These are phyloP conservation scores for Trichoderma atroviride DNA, from an alignment of 2,329 filamentous ascomycete genomes.

Conservation along the genomic window DNA sequence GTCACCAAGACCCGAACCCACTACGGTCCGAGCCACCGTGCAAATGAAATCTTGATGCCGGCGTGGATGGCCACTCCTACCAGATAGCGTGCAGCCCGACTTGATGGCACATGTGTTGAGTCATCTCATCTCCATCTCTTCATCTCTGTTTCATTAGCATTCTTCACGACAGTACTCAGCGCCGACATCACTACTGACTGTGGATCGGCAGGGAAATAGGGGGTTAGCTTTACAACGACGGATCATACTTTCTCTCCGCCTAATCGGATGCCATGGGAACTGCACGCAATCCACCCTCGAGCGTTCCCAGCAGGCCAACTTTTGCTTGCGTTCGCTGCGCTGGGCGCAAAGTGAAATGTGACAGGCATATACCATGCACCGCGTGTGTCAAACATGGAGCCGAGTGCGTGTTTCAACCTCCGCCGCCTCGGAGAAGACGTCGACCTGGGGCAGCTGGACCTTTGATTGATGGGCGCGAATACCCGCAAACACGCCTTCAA, in stretches of 20 bases:
- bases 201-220: not conserved
- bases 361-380: slow-evolving; percentile 7
- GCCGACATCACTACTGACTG: not conserved
- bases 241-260: not conserved
- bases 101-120: not conserved
- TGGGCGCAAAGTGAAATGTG: not conserved
- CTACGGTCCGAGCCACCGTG: not conserved
- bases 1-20: not conserved
- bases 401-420: slow-evolving; percentile 14
- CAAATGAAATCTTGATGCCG: not conserved
- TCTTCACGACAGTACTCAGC: not conserved
- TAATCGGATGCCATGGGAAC: not conserved
- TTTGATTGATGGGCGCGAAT: not conserved
- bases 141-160: not conserved
- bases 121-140: not conserved
- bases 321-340: not conserved
- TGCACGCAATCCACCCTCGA: not conserved
- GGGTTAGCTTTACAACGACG: not conserved
- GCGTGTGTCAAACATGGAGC: slow-evolving; percentile 10
- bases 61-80: not conserved
- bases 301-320: not conserved
- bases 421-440: not conserved
- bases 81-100: not conserved
- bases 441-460: not conserved
- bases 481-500: not conserved